phyloP scores from a whole-genome alignment of 306 rosid species.

The Trichosanthes truncata region DNA sequence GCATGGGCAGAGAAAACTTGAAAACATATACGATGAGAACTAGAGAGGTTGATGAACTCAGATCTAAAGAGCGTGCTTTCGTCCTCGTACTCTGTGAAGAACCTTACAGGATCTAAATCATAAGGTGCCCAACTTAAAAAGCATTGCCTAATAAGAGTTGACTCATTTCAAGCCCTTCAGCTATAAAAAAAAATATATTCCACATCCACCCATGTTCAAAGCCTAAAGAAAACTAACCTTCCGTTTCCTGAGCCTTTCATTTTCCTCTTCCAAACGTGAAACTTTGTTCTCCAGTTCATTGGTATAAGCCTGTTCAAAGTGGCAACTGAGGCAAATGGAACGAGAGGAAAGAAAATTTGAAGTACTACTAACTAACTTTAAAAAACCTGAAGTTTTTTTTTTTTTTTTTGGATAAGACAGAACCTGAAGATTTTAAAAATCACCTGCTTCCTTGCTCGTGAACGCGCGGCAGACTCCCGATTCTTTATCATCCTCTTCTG shows the following conservation, averaged over 20 bases:
- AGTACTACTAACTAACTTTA: background rate
- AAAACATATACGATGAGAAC: background rate
- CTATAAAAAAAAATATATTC: background rate
- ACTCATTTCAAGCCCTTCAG: background rate
- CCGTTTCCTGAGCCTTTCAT: slow-evolving; percentile 77
- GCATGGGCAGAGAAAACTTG: background rate
- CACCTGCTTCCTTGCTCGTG: slow-evolving; percentile 97
- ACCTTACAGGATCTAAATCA: background rate
- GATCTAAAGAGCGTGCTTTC: background rate
- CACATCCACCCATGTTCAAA: background rate
- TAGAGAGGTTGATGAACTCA: background rate
- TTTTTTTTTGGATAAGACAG: background rate
- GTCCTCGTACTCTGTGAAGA: background rate
- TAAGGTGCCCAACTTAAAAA: background rate
- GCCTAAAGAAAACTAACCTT: slow-evolving; percentile 44
- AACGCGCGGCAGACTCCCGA: slow-evolving; percentile 96
- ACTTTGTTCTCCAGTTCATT: slow-evolving; percentile 84
- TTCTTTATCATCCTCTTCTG: slow-evolving; percentile 97
- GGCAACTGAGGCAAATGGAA: background rate
- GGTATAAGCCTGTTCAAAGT: slow-evolving; percentile 71
- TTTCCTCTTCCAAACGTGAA: slow-evolving; percentile 76
- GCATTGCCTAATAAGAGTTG: background rate
- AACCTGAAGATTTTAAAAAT: background rate
- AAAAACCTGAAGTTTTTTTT: background rate
- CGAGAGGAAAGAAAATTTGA: background rate